Evolutionary conservation across 2,329 filamentous ascomycete genomes (phyloP).

Genomic region (Arthrobotrys sinensis): DNA sequence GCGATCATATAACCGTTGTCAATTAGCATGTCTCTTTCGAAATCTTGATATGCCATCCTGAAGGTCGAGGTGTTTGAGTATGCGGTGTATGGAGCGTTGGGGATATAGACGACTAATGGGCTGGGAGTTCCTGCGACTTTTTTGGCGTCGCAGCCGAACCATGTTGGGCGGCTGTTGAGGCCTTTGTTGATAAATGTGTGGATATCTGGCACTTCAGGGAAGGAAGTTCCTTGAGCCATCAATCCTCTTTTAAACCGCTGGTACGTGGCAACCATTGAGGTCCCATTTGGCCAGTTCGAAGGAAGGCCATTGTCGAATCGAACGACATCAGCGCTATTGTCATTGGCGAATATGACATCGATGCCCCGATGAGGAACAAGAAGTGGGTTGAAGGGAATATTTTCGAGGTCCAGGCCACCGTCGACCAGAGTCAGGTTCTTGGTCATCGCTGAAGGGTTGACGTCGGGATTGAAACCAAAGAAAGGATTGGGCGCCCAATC

Average conservation of each 20-base stretch:
- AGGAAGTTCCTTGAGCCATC: conserved; percentile 78
- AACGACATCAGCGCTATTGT: conserved; percentile 80
- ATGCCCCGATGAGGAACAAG: conserved; percentile 80
- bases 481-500: conserved; percentile 84
- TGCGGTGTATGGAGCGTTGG: conserved; percentile 85
- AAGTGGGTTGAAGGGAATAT: conserved; percentile 83
- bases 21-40: conserved; percentile 83
- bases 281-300: conserved; percentile 82
- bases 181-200: conserved; percentile 85
- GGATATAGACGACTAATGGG: conserved; percentile 88
- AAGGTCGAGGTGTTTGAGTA: conserved; percentile 86
- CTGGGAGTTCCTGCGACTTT: conserved; percentile 72
- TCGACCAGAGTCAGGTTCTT: conserved; percentile 80
- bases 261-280: conserved; percentile 81
- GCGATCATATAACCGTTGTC: conserved; percentile 87
- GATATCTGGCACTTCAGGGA: conserved; percentile 79
- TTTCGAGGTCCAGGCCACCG: conserved; percentile 83
- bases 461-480: conserved; percentile 74
- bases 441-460: conserved; percentile 73
- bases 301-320: conserved; percentile 63
- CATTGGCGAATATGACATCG: conserved; percentile 86
- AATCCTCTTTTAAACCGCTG: conserved; percentile 71
- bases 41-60: conserved; percentile 75
- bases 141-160: conserved; percentile 82
- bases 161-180: conserved; percentile 80